Evolutionary conservation across 2,329 filamentous ascomycete species (phyloP), one percentile per base, ranked within the genome.

Genomic region (Sporothrix mexicana): DNA sequence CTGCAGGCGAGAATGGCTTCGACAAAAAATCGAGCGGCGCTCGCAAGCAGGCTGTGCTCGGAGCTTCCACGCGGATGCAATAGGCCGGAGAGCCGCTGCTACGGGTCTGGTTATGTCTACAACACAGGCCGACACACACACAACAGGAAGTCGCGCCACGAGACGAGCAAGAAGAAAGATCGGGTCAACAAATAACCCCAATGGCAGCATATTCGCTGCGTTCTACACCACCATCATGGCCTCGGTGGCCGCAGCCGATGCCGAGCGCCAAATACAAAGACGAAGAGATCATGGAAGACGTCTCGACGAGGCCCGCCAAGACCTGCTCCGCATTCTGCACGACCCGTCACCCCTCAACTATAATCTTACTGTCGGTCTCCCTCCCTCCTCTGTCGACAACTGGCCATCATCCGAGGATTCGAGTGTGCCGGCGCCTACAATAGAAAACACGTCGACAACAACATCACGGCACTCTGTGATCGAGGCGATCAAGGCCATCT

Each of bases 161-260:
- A 23, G 84, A 25, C 81, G 84, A 45, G 79, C 84, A 69, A 85
- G 84, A 77, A 85, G 86, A 71, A 86, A 85, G 75, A 80, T 85
- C 59, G 84, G 83, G 55, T 80, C 84, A 77, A 81, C 85, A 80
- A 83, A 90, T 36, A 36, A 36, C 7, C 30, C 2, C 30, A 36
- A 36, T 36, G 7, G 30, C 30, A 36, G 30, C 81, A 75, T 90
- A 74, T 85, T 91, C 78, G 92, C 91, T 30, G 88, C 91, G 53
- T 88, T 87, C 79, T 93, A 93, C 78, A 91, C 91, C 36, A 88
- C 89, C 47, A 86, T 91, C 71, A 87, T 92, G 77, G 90, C 89
- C 5, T 88, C 88, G 1, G 91, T 90, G 1, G 86, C 90, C 12
- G 82, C 91, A 2, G 82, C 88, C 43, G 92, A 94, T 79, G 87